These are phyloP conservation scores for Globisporangium cederbergense DNA, from an alignment of 352 stramenopile species.

Conservation along the genomic window DNA sequence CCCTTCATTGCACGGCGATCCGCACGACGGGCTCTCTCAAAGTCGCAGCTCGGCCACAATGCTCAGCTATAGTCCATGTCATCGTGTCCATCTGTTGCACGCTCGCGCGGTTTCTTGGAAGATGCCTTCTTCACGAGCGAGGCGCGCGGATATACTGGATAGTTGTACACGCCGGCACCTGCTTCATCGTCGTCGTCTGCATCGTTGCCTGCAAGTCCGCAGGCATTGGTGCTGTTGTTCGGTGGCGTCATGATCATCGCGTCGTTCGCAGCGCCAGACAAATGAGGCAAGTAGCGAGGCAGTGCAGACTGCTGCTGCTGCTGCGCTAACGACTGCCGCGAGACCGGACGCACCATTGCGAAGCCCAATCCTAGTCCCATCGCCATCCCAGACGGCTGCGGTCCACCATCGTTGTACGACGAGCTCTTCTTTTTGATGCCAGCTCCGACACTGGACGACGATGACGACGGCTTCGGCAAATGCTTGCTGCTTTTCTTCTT, in stretches of 20 bases:
- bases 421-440: conserved; percentile 36
- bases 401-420: conserved; percentile 1
- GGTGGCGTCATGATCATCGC: conserved; percentile 13
- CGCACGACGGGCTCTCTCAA: conserved; percentile 20
- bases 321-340: conserved; percentile 34
- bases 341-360: conserved; percentile 41
- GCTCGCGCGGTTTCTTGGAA: conserved; percentile 49
- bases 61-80: conserved; percentile 55
- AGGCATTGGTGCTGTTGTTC: background rate
- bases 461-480: conserved; percentile 29
- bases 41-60: no score
- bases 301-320: conserved; percentile 21
- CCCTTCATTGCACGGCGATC: background rate
- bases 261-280: conserved; percentile 27
- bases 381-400: conserved; percentile 14
- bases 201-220: conserved; percentile 10
- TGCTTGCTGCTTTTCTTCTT: conserved; percentile 44
- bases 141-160: conserved; percentile 41
- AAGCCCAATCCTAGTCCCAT: conserved; percentile 22
- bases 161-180: conserved; percentile 49
- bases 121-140: conserved; percentile 37
- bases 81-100: conserved; percentile 30
- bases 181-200: conserved; percentile 25
- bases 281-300: conserved; percentile 42
- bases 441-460: conserved; percentile 21